A percentile compares a stretch with the other conserved stretches of the same genome.
Conservation (phyloP, 108 stramenopile genomes). For the Nitzschia sp. region DNA sequence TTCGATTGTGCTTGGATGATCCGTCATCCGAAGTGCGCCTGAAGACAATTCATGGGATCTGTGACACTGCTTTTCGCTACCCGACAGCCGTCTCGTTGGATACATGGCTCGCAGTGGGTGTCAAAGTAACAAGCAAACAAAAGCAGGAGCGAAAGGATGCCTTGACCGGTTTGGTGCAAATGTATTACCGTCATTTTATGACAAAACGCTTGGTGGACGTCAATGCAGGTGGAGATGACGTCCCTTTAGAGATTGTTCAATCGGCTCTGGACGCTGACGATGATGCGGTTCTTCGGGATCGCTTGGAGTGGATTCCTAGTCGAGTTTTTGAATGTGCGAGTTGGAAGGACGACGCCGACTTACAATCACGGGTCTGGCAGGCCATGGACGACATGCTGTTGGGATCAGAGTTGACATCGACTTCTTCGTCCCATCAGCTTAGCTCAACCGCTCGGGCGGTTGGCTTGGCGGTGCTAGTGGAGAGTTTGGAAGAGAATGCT, state of each 20-base stretch:
- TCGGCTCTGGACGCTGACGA: conserved; percentile 32
- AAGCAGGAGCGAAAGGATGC: conserved; percentile 74
- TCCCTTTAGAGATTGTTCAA: conserved; percentile 57
- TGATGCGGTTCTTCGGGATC: conserved; percentile 12
- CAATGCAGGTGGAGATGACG: conserved; percentile 70
- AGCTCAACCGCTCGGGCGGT: conserved; percentile 72
- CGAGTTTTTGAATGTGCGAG: conserved; percentile 65
- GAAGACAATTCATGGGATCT: conserved; percentile 63
- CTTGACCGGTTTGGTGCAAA: conserved; percentile 74
- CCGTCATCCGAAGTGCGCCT: conserved; percentile 66
- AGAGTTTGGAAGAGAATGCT: conserved; percentile 49
- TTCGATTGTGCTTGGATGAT: conserved; percentile 15
- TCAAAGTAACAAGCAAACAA: conserved; percentile 67
- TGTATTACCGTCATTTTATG: conserved; percentile 69
- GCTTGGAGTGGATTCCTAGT: conserved; percentile 73
- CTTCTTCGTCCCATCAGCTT: conserved; percentile 28
- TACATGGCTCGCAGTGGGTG: conserved; percentile 62
- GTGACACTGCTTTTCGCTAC: conserved; percentile 60
- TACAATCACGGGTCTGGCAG: conserved; percentile 73
- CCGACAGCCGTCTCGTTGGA: conserved; percentile 40
- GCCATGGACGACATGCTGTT: conserved; percentile 42
- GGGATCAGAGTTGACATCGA: conserved; percentile 25
- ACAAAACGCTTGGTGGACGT: conserved; percentile 49
- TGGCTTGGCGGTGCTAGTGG: conserved; percentile 75
- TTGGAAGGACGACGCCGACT: conserved; percentile 69